Conservation (phyloP, 495 filamentous ascomycete genomes). For the Rostrohypoxylon terebratum region DNA sequence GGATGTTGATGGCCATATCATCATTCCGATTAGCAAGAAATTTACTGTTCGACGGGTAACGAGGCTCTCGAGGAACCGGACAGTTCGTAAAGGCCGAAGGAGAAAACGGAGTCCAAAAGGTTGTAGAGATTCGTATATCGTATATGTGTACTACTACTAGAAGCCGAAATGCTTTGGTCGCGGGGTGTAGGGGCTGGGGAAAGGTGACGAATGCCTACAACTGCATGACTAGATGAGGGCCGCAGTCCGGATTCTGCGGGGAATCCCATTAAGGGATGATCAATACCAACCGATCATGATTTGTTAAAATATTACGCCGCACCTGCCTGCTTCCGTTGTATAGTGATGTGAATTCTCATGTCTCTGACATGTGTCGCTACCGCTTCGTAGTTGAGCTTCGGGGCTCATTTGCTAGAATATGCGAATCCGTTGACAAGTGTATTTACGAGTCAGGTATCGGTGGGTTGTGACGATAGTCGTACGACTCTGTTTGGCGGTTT, state of each 20-base stretch:
- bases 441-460: background rate
- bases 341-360: background rate
- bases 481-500: background rate
- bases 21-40: conserved; percentile 4
- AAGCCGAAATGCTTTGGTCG: conserved; percentile 24
- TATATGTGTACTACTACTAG: conserved; percentile 43
- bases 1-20: conserved; percentile 25
- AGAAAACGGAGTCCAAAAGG: conserved; percentile 38
- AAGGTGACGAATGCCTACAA: conserved; percentile 31
- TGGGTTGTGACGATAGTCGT: background rate
- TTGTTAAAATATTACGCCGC: conserved; percentile 16
- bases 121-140: conserved; percentile 38
- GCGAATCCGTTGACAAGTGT: background rate
- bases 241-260: conserved; percentile 8
- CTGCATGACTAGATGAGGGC: conserved; percentile 36
- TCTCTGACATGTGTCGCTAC: background rate
- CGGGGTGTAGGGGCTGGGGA: conserved; percentile 21
- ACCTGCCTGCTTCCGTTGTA: background rate
- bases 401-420: background rate
- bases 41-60: background rate
- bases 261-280: conserved; percentile 13
- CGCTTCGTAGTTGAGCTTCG: background rate
- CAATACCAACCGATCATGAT: conserved; percentile 15
- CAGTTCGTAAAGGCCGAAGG: conserved; percentile 16
- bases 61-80: background rate